A percentile compares a stretch with the other conserved stretches of the same genome.
These are phyloP conservation scores for cucumber (Cucumis sativus) DNA, from an alignment of 306 rosid genomes.

Conservation along the genomic window DNA sequence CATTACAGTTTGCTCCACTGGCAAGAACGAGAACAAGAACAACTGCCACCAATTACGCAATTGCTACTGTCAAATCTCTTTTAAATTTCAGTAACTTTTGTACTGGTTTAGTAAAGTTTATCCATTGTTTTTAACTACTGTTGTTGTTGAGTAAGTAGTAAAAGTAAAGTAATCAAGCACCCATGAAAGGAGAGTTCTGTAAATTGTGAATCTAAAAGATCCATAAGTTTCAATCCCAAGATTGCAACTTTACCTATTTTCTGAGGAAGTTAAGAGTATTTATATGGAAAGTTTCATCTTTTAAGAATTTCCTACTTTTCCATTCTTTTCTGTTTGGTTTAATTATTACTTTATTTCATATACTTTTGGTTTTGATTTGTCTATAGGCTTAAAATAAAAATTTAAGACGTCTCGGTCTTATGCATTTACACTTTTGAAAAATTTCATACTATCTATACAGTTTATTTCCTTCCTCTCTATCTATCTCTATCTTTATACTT, in stretches of 20 bases:
- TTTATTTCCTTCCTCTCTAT: no score
- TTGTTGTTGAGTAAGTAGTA: neutral
- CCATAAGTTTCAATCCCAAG: neutral
- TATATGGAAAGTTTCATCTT: neutral
- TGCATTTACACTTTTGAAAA: no score
- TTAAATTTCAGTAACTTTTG: neutral
- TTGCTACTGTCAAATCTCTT: neutral
- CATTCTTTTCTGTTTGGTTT: neutral
- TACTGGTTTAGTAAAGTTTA: neutral
- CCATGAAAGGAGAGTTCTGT: slow-evolving; percentile 2
- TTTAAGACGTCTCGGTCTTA: no score
- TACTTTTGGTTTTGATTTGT: no score
- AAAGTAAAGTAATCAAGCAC: neutral
- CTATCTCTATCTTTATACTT: no score
- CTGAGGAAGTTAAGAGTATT: neutral
- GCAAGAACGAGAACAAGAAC: neutral
- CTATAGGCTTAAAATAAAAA: no score
- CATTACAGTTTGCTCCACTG: neutral
- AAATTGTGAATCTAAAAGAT: slow-evolving; percentile 7
- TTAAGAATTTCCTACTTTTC: neutral
- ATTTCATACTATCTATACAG: no score
- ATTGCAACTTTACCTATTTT: neutral
- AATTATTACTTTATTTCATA: no score
- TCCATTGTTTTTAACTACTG: neutral
- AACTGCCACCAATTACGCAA: neutral